Evolutionary conservation across 2,329 filamentous ascomycete species (phyloP), one percentile per base, ranked within the genome.

Genomic region (Aspergillus quadrilineatus): DNA sequence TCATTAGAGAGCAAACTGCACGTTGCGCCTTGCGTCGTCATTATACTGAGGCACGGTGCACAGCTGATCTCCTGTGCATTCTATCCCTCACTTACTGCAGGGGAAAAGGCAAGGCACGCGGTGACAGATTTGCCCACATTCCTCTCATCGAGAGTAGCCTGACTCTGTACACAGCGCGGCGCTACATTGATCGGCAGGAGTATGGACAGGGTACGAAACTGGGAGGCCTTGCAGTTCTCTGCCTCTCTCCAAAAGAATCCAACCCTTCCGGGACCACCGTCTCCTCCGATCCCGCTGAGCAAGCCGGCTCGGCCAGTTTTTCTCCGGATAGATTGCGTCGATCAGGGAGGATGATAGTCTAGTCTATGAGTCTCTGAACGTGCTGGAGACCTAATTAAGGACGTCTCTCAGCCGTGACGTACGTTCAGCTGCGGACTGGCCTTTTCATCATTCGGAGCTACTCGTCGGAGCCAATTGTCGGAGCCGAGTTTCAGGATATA

Each of bases 51-150:
- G 50, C 42, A 17, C 49, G 29, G 7, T 32, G 48, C 48, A 50
- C 48, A 34, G 48, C 48, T 26, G 12, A 50, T 42, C 39, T 34
- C 28, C 14, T 22, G 39, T 17, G 14, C 37, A 50, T 29, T 34
- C 39, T 37, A 17, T 46, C 50, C 50, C 50, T 53, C 50, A 29
- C 50, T 3, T 45, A 41, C 42, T 53, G 50, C 42, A 53, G 50
- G 50, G 42, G 50, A 44, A 52, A 6, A 52, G 29, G 49, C 36
- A 52, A 44, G 49, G 15, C 39, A 28, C 39, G 17, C 39, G 26
- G 29, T 15, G 49, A 32, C 9, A 43, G 9, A 34, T 15, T 17
- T 37, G 17, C 30, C 4, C 9, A 15, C 43, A 45, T 30, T 30
- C 26, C 14, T 45, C 6, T 45, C 28, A 29, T 3, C 28, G 28